Evolutionary conservation across 495 filamentous ascomycete species (phyloP), one percentile per base, ranked within the genome.

Genomic region (Staphylotrichum tortipilum): DNA sequence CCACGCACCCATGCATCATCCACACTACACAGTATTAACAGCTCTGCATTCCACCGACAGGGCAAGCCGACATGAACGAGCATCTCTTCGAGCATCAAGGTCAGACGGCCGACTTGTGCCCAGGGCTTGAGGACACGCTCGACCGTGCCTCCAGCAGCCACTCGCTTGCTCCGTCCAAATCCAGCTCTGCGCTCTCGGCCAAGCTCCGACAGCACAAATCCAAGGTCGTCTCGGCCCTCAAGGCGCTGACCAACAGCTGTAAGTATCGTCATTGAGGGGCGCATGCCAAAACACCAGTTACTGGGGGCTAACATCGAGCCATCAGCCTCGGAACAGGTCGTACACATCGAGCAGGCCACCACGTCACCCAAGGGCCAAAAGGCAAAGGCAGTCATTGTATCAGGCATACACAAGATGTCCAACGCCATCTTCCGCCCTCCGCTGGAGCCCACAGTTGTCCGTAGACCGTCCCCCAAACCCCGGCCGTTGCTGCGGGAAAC

Each of bases 211-310:
- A 65, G 23, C 68, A 68, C 18, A 66, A 71, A 12, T 70, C 67
- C 7, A 70, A 62, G 44, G 54, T 78, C 15, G 43, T 70, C 43
- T 68, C 70, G 3, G 70, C 65, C 19, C 49, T 78, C 33, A 70
- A 67, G 26, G 71, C 73, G 15, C 57, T 76, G 34, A 72, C 68
- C 14, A 72, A 69, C 49, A 73, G 58, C 43, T 57, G 73, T 73
- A 56, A 49, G 68, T 46, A 38, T 22, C 37, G 21, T 10, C 18
- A 37, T 24, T 26, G 9, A 7, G 33, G 22, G 39, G 21, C 4
- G 1, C 6, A 47, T 43, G 44, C 12, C n/a, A n/a, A n/a, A n/a
- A n/a, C n/a, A n/a, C n/a, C n/a, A n/a, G n/a, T n/a, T n/a, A n/a
- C n/a, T n/a, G n/a, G n/a, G n/a, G n/a, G n/a, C n/a, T n/a, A n/a